A percentile compares a stretch with the other conserved stretches of the same genome.
These are phyloP conservation scores for Rhodotorula diobovata DNA, from an alignment of 768 basidiomycete species.

Conservation along the genomic window DNA sequence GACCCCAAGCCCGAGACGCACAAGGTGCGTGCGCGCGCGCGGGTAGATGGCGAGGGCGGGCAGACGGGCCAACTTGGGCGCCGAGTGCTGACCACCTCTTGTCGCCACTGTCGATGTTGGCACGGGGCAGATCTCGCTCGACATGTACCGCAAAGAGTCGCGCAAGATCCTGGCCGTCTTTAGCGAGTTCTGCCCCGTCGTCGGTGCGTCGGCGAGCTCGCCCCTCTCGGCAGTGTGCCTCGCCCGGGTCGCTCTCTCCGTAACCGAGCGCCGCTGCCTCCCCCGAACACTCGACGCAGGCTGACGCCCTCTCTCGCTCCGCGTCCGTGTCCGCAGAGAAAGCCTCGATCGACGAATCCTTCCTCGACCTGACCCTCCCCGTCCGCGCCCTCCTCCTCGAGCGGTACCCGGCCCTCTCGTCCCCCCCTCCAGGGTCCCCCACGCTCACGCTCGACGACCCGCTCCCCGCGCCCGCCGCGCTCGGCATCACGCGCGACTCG, in stretches of 20 bases:
- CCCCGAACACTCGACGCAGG: no score
- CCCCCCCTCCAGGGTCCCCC: conserved; percentile 43
- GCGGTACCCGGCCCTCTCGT: conserved; percentile 67
- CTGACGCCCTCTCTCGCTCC: neutral
- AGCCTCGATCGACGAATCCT: conserved; percentile 95
- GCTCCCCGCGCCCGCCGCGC: conserved; percentile 64
- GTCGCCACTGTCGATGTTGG: no score
- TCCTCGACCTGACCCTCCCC: conserved; percentile 80
- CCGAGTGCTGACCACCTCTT: neutral
- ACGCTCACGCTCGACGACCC: conserved; percentile 63
- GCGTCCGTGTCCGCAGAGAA: conserved; percentile 63
- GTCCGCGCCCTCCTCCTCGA: conserved; percentile 70
- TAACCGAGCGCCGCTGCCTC: no score
- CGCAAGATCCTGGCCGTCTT: conserved; percentile 78
- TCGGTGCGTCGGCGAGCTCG: conserved; percentile 22
- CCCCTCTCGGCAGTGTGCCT: no score
- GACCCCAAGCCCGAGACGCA: conserved; percentile 82
- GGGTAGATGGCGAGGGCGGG: no score
- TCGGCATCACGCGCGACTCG: conserved; percentile 27
- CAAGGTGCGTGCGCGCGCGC: conserved; percentile 59
- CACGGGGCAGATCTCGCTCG: conserved; percentile 69
- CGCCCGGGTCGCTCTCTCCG: no score
- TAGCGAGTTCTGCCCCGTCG: conserved; percentile 59
- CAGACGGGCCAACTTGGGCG: no score
- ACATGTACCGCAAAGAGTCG: conserved; percentile 86